Base-by-base conservation (phyloP, 78 protist genomes). In the Chrysochromulina parva region DNA sequence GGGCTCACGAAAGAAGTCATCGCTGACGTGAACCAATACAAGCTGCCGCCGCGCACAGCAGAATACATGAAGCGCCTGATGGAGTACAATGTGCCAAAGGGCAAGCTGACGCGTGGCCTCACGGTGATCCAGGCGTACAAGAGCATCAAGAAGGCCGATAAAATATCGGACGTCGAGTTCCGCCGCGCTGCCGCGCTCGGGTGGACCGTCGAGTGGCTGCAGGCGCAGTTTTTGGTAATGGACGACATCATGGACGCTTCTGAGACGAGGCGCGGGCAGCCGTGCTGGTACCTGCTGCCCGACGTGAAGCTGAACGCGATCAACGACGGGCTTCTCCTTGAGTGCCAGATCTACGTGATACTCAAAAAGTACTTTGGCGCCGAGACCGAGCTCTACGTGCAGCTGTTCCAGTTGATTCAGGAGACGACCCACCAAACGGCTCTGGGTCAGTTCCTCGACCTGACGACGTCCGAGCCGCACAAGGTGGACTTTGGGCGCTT, bases 241-340 rank as follows among this genome's bases (percentile, higher is more conserved):
- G 99, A 99, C 66, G 99, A 99, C 88, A 90, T 98, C 78, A 98
- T 98, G 99, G 99, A 99, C 87, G 90, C 85, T 24, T 95, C 98
- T 0, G 54, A 82, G 38, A 97, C 98, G 2, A 94, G 99, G 48
- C 92, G 99, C 10, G 99, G 99, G 6, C 88, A 94, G 69, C 97
- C 97, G 54, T 98, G 99, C 84, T 98, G 99, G 99, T 97, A 97
- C 90, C 47, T 90, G 53, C 55, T 69, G 58, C 71, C 5, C 22
- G 88, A 88, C 17, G 97, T 98, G 62, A 97, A 96, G 16, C 47
- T 82, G 67, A 84, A 94, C 48, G 99, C 99, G 47, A 88, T 97
- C 91, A 99, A 99, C 88, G 99, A 99, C 93, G 87, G 96, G 50
- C 4, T 88, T 17, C 48, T 88, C 4, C 60, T 88, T 50, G 91